Evolutionary conservation across 192 early-diverging fungal species (phyloP), one percentile per base, ranked within the genome.

Genomic region (Coemansia sp.): DNA sequence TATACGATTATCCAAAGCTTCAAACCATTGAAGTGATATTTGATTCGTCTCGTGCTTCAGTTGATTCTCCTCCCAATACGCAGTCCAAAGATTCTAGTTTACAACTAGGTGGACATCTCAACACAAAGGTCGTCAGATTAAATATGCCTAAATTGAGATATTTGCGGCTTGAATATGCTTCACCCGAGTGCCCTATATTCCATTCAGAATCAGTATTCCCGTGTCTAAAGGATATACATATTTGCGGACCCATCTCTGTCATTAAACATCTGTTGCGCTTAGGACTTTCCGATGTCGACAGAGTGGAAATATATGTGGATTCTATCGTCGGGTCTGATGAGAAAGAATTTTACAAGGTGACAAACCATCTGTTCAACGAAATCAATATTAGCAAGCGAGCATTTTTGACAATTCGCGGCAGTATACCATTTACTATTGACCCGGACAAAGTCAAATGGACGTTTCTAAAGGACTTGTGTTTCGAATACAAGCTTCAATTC

Each of bases 101-200:
- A 27, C 1, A 13, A 28, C 25, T 23, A 0, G 15, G 25, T 8
- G 25, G 22, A 13, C 4, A 20, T 50, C 5, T 2, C 20, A 27
- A 25, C 8, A 28, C 7, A 2, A 50, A 50, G 2, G 25, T 50
- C 6, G 11, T 50, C 22, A 41, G 4, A 17, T 11, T 41, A 17
- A 50, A 28, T 27, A 50, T 50, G 20, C 47, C 47, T 28, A 25
- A 25, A 28, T 28, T 50, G 13, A 22, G 25, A 10, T 3, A 6
- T 22, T 25, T 50, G 19, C 47, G 47, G 23, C 47, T 50, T 50
- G 47, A 50, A 50, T 50, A 25, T 25, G 25, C 47, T 19, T 28
- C 47, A 28, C 47, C 47, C 5, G 25, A 28, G 9, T 50, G 23
- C 15, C 25, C 25, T 25, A 14, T 50, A 6, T 50, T 50, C 25